Conservation (phyloP, 129 eudicot genomes). For the Gnaphalium uliginosum region DNA sequence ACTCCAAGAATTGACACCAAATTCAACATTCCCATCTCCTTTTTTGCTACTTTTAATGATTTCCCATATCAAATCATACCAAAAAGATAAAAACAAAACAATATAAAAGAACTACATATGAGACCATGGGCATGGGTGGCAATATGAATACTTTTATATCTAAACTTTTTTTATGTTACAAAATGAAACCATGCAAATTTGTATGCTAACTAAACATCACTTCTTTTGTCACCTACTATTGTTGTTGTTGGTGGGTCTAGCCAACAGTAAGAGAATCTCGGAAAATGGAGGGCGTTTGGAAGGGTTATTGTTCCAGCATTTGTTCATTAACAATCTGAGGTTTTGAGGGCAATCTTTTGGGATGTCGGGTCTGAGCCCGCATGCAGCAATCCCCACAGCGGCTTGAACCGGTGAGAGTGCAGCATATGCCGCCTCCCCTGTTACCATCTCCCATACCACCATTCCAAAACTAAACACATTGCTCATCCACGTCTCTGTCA, state of each 20-base stretch:
- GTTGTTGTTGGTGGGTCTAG: constrained; percentile 37
- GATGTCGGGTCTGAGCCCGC: constrained; percentile 98
- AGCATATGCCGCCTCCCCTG: constrained; percentile 87
- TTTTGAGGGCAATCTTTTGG: constrained; percentile 87
- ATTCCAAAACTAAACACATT: constrained; percentile 92
- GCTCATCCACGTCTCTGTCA: constrained; percentile 98
- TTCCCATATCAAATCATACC: constrained; percentile 18
- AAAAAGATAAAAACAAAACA: not conserved
- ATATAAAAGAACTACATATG: not conserved
- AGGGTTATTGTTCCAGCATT: constrained; percentile 88
- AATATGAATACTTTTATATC: constrained; percentile 24
- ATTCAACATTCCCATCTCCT: constrained; percentile 29
- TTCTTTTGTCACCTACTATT: constrained; percentile 24
- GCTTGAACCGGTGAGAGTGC: constrained; percentile 98
- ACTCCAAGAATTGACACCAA: constrained; percentile 34
- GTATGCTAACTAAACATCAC: constrained; percentile 34
- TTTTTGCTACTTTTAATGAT: constrained; percentile 25
- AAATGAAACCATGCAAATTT: constrained; percentile 23
- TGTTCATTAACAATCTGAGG: constrained; percentile 64
- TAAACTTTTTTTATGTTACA: constrained; percentile 25
- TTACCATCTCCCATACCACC: constrained; percentile 96
- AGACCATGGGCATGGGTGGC: too few species aligned
- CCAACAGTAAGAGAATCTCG: constrained; percentile 57
- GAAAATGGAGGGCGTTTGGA: constrained; percentile 84
- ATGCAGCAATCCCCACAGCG: constrained; percentile 97